phyloP scores from a whole-genome alignment of 2,329 filamentous ascomycete genomes.

The Nothophaeocryptopus gaeumannii region DNA sequence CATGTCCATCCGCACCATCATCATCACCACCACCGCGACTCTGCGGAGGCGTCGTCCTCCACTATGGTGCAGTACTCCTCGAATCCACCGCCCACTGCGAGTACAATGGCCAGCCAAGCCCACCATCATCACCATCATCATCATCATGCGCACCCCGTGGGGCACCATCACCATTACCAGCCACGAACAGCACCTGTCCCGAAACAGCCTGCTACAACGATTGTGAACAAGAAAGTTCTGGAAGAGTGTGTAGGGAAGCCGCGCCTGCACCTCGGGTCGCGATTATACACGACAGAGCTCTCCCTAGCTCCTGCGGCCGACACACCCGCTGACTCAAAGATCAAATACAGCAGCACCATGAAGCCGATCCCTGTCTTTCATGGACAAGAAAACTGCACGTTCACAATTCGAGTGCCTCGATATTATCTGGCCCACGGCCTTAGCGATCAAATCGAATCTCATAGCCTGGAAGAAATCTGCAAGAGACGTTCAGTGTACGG shows the following conservation, averaged over 20 bases:
- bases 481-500: conserved; percentile 81
- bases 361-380: conserved; percentile 73
- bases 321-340: conserved; percentile 49
- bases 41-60: conserved; percentile 15
- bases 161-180: conserved; percentile 39
- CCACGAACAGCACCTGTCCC: conserved; percentile 40
- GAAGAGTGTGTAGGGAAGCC: conserved; percentile 68
- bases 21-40: conserved; percentile 36
- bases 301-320: conserved; percentile 39
- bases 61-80: conserved; percentile 27
- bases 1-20: conserved; percentile 52
- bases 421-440: conserved; percentile 58
- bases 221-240: conserved; percentile 68
- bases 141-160: conserved; percentile 36
- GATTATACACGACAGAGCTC: conserved; percentile 72
- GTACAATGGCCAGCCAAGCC: conserved; percentile 25
- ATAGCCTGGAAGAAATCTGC: conserved; percentile 79
- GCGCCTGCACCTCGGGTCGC: conserved; percentile 78
- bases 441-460: conserved; percentile 34
- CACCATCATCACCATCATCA: conserved; percentile 29
- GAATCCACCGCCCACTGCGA: conserved; percentile 31
- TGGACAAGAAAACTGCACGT: conserved; percentile 81
- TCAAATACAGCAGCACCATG: conserved; percentile 60
- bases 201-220: conserved; percentile 62
- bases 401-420: conserved; percentile 82